Evolutionary conservation across 441 rosid genomes (phyloP).

Genomic region (Sinapis alba): DNA sequence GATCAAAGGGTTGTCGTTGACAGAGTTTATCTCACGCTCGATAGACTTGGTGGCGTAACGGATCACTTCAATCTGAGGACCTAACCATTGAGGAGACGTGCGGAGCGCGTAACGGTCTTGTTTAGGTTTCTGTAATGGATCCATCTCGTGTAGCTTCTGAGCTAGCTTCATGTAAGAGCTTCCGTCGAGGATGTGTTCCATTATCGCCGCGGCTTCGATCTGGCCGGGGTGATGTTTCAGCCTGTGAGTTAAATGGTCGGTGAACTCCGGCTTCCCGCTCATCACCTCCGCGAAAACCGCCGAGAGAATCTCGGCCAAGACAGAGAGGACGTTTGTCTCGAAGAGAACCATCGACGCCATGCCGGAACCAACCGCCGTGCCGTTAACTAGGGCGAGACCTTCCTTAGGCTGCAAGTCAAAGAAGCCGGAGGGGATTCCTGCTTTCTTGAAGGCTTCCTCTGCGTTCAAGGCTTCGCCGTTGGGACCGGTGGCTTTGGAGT

Average conservation of each 20-base stretch:
- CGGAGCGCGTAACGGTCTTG: conserved; percentile 59
- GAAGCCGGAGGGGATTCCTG: conserved; percentile 35
- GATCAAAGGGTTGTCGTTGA: conserved; percentile 56
- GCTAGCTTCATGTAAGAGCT: conserved; percentile 62
- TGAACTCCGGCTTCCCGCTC: conserved; percentile 64
- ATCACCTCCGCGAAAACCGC: conserved; percentile 64
- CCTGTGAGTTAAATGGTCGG: conserved; percentile 49
- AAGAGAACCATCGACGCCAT: conserved; percentile 49
- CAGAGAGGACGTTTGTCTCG: conserved; percentile 54
- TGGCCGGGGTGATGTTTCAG: conserved; percentile 56
- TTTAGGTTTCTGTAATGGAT: conserved; percentile 55
- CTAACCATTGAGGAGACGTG: conserved; percentile 64
- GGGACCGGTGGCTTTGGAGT: conserved; percentile 41
- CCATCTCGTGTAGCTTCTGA: conserved; percentile 46
- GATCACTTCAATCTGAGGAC: conserved; percentile 61
- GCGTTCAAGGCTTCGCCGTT: conserved; percentile 37
- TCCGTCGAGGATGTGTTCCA: conserved; percentile 48
- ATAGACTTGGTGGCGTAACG: conserved; percentile 53
- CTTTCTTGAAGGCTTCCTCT: conserved; percentile 35
- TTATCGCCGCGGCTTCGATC: conserved; percentile 49
- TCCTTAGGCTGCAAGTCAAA: conserved; percentile 47
- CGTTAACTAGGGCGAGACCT: conserved; percentile 51
- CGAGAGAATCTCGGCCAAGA: conserved; percentile 53
- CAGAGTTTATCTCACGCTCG: conserved; percentile 56
- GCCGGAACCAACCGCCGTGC: conserved; percentile 55